phyloP scores from a whole-genome alignment of 768 basidiomycete species.

The Lactarius quietus region DNA sequence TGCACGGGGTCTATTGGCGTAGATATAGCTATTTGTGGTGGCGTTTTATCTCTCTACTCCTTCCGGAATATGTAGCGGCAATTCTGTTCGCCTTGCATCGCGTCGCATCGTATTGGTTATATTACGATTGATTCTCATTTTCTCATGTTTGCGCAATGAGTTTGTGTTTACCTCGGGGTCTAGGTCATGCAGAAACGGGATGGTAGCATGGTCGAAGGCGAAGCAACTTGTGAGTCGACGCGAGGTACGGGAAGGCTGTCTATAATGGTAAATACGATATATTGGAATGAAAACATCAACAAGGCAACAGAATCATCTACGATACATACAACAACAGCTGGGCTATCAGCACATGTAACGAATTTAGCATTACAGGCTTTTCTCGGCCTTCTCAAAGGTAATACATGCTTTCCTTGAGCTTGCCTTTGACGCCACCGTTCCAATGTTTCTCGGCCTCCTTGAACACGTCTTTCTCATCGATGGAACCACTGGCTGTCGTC shows the following conservation, averaged over 20 bases:
- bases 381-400: conserved; percentile 46
- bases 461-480: conserved; percentile 47
- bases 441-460: conserved; percentile 54
- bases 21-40: background rate
- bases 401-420: conserved; percentile 69
- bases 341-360: background rate
- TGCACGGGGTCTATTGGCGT: background rate
- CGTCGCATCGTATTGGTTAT: background rate
- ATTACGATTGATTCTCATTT: background rate
- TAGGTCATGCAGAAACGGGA: background rate
- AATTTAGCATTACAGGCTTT: background rate
- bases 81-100: background rate
- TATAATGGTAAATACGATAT: background rate
- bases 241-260: background rate
- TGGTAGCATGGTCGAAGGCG: background rate
- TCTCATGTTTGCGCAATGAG: background rate
- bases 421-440: conserved; percentile 50
- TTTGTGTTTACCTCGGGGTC: background rate
- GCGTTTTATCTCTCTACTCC: background rate
- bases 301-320: background rate
- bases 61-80: background rate
- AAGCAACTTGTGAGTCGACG: background rate
- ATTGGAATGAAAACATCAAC: background rate
- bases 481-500: conserved; percentile 36
- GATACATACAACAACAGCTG: background rate